Conservation (phyloP, 2,329 filamentous ascomycete species). For the Amauroascus niger region DNA sequence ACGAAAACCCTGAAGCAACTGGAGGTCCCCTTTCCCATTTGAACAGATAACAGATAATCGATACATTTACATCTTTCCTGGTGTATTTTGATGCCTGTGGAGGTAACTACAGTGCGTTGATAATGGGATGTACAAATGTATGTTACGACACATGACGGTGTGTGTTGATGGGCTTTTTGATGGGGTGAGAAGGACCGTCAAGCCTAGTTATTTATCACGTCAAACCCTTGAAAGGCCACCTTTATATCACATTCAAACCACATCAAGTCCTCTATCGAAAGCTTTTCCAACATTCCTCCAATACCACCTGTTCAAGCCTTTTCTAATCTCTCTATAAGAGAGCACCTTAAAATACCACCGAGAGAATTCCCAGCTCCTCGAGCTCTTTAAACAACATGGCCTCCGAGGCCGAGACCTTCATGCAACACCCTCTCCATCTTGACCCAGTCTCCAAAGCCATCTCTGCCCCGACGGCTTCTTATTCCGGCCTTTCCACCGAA, state of each 20-base stretch:
- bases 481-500: constrained; percentile 46
- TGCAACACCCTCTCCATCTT: constrained; percentile 68
- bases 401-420: constrained; percentile 45
- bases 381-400: constrained; percentile 1
- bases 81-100: no score
- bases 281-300: background rate
- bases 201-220: no score
- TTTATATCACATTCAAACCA: background rate
- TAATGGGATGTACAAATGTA: no score
- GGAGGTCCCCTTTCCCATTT: no score
- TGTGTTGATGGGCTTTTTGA: no score
- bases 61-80: no score
- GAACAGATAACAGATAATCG: no score
- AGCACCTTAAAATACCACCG: background rate
- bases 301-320: background rate
- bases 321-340: background rate
- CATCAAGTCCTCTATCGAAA: background rate
- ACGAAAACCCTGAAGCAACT: no score
- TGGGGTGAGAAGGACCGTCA: no score
- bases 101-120: no score
- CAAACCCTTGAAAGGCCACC: constrained; percentile 3
- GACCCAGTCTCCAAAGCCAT: constrained; percentile 75
- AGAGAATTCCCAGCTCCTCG: background rate
- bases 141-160: no score
- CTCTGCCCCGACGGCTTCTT: constrained; percentile 48